Percentiles rank a stretch among this genome's conserved stretches.
Evolutionary conservation across 768 basidiomycete genomes (phyloP).

Genomic region (Cystofilobasidium ferigula): DNA sequence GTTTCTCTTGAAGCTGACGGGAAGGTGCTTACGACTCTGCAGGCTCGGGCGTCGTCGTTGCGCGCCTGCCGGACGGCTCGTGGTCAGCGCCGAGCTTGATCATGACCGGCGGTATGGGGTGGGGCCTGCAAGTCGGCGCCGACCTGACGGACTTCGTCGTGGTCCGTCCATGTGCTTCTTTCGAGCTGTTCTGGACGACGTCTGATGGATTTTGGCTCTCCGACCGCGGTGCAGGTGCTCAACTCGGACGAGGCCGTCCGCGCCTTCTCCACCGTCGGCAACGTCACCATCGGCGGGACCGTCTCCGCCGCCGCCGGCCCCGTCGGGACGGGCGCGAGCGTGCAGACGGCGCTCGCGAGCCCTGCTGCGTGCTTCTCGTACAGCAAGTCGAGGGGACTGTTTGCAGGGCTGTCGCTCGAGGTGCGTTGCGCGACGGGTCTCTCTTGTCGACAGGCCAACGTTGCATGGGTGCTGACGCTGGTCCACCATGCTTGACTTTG

Average conservation of each 20-base stretch:
- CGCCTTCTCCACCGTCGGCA: conserved; percentile 90
- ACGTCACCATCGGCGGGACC: conserved; percentile 81
- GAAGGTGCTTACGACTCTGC: too few species aligned
- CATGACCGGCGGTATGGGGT: conserved; percentile 23
- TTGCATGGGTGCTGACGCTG: too few species aligned
- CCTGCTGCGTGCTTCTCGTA: conserved; percentile 81
- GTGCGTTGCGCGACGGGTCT: conserved; percentile 33
- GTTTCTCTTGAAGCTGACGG: too few species aligned
- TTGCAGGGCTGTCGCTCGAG: conserved; percentile 86
- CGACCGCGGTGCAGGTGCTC: conserved; percentile 93
- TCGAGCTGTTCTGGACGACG: neutral
- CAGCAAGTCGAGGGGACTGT: conserved; percentile 55
- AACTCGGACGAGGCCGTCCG: conserved; percentile 92
- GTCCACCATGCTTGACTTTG: neutral
- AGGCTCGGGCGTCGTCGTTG: conserved; percentile 19
- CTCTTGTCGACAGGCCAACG: too few species aligned
- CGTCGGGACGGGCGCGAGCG: conserved; percentile 83
- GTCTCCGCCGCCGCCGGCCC: conserved; percentile 69
- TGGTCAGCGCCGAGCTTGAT: conserved; percentile 19
- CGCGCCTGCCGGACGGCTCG: conserved; percentile 20
- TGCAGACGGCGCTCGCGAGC: conserved; percentile 62
- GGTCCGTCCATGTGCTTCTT: neutral
- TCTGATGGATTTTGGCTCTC: conserved; percentile 59
- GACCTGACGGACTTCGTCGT: too few species aligned
- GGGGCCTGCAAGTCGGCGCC: conserved; percentile 26